Percentiles rank a stretch among this genome's conserved stretches.
Conservation (phyloP, 306 rosid genomes). For the Carpinus viminea region DNA sequence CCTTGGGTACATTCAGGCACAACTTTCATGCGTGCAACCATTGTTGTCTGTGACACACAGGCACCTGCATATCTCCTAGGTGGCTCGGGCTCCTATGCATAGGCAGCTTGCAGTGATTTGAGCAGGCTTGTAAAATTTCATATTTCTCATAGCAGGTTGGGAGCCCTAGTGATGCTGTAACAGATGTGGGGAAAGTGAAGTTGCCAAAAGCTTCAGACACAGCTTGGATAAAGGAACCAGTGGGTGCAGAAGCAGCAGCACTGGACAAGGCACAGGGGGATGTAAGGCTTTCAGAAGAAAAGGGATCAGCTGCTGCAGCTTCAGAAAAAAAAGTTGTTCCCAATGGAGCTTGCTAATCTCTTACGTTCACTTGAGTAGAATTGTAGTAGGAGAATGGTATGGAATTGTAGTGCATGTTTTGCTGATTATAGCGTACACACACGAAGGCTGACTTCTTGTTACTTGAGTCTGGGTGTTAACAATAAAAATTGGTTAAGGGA, state of each 20-base stretch:
- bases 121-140: background rate
- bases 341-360: background rate
- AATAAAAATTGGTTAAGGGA: background rate
- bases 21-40: background rate
- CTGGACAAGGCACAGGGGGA: slow-evolving; percentile 22
- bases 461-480: background rate
- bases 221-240: slow-evolving; percentile 26
- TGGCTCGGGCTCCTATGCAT: background rate
- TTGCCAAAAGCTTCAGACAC: slow-evolving; percentile 35
- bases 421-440: background rate
- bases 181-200: slow-evolving; percentile 24
- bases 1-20: background rate
- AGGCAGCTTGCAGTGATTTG: background rate
- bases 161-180: slow-evolving; percentile 24
- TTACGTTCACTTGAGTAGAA: background rate
- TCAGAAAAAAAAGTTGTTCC: background rate
- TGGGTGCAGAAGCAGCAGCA: slow-evolving; percentile 27
- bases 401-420: background rate
- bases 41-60: background rate
- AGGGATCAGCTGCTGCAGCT: slow-evolving; percentile 2
- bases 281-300: slow-evolving; percentile 18
- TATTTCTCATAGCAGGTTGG: slow-evolving; percentile 18
- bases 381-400: background rate
- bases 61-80: background rate
- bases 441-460: background rate